Conservation (phyloP, 208 protist genomes). For the Lotmaria passim region DNA sequence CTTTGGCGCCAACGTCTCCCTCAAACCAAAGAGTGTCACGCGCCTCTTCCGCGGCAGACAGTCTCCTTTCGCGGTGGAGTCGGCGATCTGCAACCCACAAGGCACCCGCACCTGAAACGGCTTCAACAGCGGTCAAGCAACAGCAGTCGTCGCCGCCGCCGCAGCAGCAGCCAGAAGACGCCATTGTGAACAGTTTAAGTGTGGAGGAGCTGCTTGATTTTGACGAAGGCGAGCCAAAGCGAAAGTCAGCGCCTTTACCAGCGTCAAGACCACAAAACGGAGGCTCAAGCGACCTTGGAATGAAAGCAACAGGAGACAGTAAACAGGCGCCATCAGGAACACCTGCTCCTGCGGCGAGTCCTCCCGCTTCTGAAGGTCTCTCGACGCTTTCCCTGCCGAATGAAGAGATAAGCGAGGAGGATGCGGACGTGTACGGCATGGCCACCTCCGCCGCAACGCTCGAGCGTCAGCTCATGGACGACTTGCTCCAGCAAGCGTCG, state of each 20-base stretch:
- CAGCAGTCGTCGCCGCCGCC: neutral
- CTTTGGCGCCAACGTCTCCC: neutral
- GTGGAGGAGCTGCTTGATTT: constrained; percentile 10
- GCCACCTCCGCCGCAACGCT: neutral
- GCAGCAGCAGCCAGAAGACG: neutral
- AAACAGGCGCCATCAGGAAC: neutral
- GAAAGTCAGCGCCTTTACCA: neutral
- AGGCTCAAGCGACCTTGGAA: neutral
- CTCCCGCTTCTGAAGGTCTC: neutral
- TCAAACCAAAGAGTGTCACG: neutral
- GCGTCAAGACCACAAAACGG: neutral
- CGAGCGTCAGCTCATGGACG: constrained; percentile 4
- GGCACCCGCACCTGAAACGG: neutral
- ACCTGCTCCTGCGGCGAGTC: neutral
- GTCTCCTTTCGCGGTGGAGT: constrained; percentile 27
- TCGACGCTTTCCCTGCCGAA: neutral
- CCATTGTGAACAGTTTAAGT: neutral
- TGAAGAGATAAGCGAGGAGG: neutral
- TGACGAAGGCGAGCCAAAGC: neutral
- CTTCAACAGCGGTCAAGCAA: neutral
- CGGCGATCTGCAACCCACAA: constrained; percentile 9
- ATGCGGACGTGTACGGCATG: constrained; percentile 17
- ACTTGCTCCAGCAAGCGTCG: constrained; percentile 8
- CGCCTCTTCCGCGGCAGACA: constrained; percentile 6
- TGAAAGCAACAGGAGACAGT: neutral